Conservation (phyloP, 1,284 basidiomycete genomes). For the Microbotryum silenes-acaulis region DNA sequence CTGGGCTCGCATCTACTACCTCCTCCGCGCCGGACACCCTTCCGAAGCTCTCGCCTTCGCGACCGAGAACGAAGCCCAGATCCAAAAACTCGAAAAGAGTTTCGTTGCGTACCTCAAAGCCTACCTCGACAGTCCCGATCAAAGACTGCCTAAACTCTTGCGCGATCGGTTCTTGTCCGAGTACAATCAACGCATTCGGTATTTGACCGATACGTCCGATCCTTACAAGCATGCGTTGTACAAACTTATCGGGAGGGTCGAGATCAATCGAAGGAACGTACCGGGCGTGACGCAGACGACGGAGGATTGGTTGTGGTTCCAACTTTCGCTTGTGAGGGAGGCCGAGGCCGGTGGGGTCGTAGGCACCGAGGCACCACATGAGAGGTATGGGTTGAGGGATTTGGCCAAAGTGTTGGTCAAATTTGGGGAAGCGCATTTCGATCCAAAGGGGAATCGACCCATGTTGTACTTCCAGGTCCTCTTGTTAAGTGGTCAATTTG, state of each 20-base stretch:
- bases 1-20: conserved; percentile 88
- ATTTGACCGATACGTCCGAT: conserved; percentile 58
- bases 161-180: conserved; percentile 77
- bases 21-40: conserved; percentile 76
- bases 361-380: conserved; percentile 50
- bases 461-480: conserved; percentile 80
- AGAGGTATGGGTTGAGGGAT: conserved; percentile 62
- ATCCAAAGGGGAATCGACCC: conserved; percentile 59
- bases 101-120: conserved; percentile 78
- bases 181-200: conserved; percentile 88
- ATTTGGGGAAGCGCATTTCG: conserved; percentile 88
- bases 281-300: conserved; percentile 80
- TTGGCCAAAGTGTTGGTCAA: conserved; percentile 72
- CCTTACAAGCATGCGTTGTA: conserved; percentile 94
- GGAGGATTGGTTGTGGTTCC: conserved; percentile 99
- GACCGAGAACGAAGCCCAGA: conserved; percentile 59
- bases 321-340: conserved; percentile 64
- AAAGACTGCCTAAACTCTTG: conserved; percentile 64
- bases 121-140: conserved; percentile 73
- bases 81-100: conserved; percentile 71
- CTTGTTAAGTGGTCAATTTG: conserved; percentile 88
- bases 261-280: conserved; percentile 71
- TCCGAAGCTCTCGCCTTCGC: conserved; percentile 74
- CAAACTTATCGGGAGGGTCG: conserved; percentile 89
- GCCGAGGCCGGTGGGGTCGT: conserved; percentile 54